Evolutionary conservation across 2,329 filamentous ascomycete genomes (phyloP).

Genomic region (Truncatella angustata): DNA sequence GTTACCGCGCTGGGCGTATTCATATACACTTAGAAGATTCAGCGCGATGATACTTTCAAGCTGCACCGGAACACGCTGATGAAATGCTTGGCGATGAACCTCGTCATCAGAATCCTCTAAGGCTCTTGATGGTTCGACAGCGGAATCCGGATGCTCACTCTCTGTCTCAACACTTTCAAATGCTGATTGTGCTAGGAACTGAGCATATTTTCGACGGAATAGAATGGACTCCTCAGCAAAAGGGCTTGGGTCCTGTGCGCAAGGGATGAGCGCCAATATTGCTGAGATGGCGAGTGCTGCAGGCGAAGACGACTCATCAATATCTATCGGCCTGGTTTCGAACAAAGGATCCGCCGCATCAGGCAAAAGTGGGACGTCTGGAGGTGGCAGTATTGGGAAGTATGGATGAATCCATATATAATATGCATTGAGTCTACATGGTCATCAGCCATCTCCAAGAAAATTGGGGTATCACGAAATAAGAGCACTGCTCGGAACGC

Average conservation of each 20-base stretch:
- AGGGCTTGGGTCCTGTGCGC: conserved; percentile 36
- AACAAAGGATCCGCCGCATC: conserved; percentile 32
- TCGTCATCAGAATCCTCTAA: conserved; percentile 34
- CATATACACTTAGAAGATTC: conserved; percentile 48
- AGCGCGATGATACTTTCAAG: conserved; percentile 47
- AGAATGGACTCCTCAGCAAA: conserved; percentile 36
- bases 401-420: conserved; percentile 52
- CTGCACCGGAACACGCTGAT: conserved; percentile 41
- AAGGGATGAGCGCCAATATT: conserved; percentile 46
- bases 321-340: conserved; percentile 34
- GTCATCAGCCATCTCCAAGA: not conserved
- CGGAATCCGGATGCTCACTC: conserved; percentile 44
- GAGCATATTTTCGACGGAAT: conserved; percentile 45
- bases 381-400: conserved; percentile 47
- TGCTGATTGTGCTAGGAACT: conserved; percentile 45
- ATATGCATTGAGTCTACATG: conserved; percentile 43
- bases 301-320: conserved; percentile 40
- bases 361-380: conserved; percentile 27
- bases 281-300: conserved; percentile 46
- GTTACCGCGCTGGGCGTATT: conserved; percentile 52
- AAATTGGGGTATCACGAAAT: not conserved
- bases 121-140: conserved; percentile 41
- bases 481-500: too few relatives aligned
- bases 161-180: conserved; percentile 48
- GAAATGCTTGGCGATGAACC: conserved; percentile 37